Evolutionary conservation across 2,329 filamentous ascomycete genomes (phyloP).

Genomic region (Xylariaceae sp.): DNA sequence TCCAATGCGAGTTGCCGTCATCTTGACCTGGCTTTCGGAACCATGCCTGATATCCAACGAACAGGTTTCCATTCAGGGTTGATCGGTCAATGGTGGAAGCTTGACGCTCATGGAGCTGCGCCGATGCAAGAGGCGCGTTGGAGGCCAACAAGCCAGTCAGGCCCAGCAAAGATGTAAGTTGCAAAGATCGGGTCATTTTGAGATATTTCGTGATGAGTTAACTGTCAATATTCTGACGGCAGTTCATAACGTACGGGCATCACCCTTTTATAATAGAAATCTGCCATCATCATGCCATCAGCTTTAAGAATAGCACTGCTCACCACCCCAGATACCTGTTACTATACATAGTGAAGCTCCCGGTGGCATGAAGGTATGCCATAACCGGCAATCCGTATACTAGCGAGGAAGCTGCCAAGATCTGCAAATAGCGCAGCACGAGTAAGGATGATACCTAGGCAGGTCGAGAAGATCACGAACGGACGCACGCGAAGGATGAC

Average conservation of each 20-base stretch:
- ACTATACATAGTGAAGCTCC: no score
- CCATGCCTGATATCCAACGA: slow-evolving; percentile 28
- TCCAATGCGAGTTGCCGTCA: slow-evolving; percentile 28
- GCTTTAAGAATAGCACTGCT: no score
- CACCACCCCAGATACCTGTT: no score
- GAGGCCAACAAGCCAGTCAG: slow-evolving; percentile 9
- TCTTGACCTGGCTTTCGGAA: slow-evolving; percentile 26
- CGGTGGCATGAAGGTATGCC: no score
- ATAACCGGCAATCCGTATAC: no score
- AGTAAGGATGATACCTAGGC: no score
- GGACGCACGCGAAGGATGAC: background rate
- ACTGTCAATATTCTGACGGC: background rate
- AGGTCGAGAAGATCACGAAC: no score
- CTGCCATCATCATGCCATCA: no score
- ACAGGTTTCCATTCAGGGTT: slow-evolving; percentile 25
- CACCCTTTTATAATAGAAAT: background rate
- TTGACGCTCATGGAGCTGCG: slow-evolving; percentile 7
- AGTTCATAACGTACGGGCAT: no score
- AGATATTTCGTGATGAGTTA: background rate
- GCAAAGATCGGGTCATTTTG: slow-evolving; percentile 10
- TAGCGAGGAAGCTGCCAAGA: background rate
- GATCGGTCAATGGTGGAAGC: slow-evolving; percentile 23
- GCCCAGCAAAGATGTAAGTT: slow-evolving; percentile 8
- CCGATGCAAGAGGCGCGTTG: background rate
- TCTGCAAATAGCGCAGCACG: background rate